Evolutionary conservation across 1,284 basidiomycete species (phyloP).

Genomic region (Apiotrichum gracile): DNA sequence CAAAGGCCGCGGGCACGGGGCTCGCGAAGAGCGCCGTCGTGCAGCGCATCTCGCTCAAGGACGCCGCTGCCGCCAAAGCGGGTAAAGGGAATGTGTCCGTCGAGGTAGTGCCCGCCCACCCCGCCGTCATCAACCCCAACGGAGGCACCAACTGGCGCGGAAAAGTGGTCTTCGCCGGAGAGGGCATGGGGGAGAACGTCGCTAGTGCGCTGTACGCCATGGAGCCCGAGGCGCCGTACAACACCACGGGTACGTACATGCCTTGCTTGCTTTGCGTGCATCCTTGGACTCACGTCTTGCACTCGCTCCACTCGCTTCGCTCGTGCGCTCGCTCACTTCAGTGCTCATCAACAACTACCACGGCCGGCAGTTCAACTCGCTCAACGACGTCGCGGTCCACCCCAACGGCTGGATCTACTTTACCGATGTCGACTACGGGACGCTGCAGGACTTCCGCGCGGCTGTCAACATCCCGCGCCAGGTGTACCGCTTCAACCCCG

Average conservation of each 20-base stretch:
- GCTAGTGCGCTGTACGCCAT: conserved; percentile 62
- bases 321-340: conserved; percentile 1
- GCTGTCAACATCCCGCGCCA: conserved; percentile 57
- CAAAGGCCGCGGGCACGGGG: conserved; percentile 45
- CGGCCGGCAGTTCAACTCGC: conserved; percentile 71
- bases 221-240: conserved; percentile 59
- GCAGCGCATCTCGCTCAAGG: conserved; percentile 48
- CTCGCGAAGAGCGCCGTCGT: conserved; percentile 50
- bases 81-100: conserved; percentile 52
- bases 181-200: conserved; percentile 57
- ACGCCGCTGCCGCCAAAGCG: conserved; percentile 32
- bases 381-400: conserved; percentile 71
- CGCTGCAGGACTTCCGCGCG: conserved; percentile 57
- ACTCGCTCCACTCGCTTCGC: background rate
- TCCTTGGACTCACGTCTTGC: background rate
- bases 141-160: conserved; percentile 58
- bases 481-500: conserved; percentile 65
- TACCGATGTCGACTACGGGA: conserved; percentile 53
- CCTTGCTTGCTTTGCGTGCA: background rate
- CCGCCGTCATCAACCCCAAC: conserved; percentile 64
- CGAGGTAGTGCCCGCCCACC: conserved; percentile 46
- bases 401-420: conserved; percentile 49
- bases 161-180: conserved; percentile 60
- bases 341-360: conserved; percentile 64
- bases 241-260: conserved; percentile 50